These are phyloP conservation scores for Sechiopsis laciniata DNA, from an alignment of 306 rosid species.

Conservation along the genomic window DNA sequence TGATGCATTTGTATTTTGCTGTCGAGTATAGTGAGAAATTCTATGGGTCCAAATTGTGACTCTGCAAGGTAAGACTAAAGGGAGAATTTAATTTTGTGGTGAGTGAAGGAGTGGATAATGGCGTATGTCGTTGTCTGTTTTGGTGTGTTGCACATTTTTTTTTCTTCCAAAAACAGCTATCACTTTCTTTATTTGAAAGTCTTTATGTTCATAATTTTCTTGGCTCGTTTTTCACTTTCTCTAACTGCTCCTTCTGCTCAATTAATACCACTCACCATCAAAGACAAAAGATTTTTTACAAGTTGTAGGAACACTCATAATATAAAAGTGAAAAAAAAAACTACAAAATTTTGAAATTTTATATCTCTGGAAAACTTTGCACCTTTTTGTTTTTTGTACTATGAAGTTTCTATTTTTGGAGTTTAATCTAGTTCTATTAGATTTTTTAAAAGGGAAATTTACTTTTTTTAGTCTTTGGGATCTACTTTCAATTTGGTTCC, in stretches of 20 bases:
- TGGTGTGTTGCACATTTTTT: background rate
- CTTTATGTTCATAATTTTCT: background rate
- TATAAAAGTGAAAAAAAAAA: too few relatives aligned
- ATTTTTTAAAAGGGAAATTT: too few relatives aligned
- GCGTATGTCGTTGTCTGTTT: background rate
- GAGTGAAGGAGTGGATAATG: background rate
- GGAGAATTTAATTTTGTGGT: background rate
- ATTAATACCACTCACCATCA: background rate
- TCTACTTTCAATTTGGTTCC: too few relatives aligned
- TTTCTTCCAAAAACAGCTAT: background rate
- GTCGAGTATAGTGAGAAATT: background rate
- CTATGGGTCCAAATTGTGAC: background rate
- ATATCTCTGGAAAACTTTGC: background rate
- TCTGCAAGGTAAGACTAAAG: background rate
- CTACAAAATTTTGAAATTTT: background rate
- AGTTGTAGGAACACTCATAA: too few relatives aligned
- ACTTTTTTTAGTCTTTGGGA: too few relatives aligned
- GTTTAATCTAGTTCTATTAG: background rate
- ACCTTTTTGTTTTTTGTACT: too few relatives aligned
- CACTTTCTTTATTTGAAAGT: background rate
- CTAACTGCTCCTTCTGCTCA: conserved; percentile 6
- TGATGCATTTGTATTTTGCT: background rate
- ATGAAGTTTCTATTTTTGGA: background rate
- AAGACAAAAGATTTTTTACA: background rate
- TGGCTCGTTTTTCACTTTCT: background rate